Conservation (phyloP, 2,329 filamentous ascomycete genomes). For the Paracoccidioides lutzii region DNA sequence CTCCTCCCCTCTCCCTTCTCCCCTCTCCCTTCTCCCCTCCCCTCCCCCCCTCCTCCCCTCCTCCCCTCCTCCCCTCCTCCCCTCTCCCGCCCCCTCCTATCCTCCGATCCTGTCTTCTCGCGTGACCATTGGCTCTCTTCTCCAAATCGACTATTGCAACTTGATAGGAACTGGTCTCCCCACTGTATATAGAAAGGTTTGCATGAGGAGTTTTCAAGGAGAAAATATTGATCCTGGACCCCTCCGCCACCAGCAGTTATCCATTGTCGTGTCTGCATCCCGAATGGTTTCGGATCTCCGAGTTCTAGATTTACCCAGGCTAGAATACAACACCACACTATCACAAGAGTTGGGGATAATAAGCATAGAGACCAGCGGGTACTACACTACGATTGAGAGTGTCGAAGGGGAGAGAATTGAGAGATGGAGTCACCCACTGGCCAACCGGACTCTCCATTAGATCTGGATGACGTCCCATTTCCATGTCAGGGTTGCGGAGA, state of each 20-base stretch:
- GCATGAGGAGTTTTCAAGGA: neutral
- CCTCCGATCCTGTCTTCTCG: neutral
- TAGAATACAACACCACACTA: neutral
- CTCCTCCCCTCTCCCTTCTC: neutral
- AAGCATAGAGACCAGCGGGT: neutral
- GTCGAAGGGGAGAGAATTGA: neutral
- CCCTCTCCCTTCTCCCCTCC: too few species aligned
- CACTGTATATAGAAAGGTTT: neutral
- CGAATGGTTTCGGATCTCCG: conserved; percentile 2
- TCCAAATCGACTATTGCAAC: neutral
- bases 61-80: neutral
- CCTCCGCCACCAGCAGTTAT: neutral
- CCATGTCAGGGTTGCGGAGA: conserved; percentile 90
- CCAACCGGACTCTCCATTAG: conserved; percentile 51
- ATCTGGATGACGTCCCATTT: conserved; percentile 66
- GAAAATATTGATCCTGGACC: neutral
- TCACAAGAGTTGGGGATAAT: neutral
- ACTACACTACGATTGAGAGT: neutral
- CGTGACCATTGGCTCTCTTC: neutral
- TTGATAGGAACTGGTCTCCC: neutral
- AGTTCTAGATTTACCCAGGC: conserved; percentile 1
- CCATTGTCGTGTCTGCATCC: neutral
- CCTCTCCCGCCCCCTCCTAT: neutral
- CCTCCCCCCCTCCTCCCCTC: too few species aligned
- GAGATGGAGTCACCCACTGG: conserved; percentile 19